Base-by-base conservation (phyloP, 805 yeast genomes). In the Pichia kluyveri region DNA sequence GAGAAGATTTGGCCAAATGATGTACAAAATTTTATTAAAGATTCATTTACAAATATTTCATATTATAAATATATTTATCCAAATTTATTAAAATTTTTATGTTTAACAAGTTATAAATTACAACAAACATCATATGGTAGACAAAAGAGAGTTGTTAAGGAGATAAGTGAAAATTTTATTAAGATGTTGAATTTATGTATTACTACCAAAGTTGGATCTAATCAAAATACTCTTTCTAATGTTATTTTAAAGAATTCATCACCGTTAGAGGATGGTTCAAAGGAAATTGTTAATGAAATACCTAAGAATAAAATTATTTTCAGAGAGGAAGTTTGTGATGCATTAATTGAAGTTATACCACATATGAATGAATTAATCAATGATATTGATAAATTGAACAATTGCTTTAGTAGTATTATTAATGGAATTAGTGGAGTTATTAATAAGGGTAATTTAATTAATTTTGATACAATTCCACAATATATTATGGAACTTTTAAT, bases 1-100 rank as follows among this genome's bases (percentile, higher is more conserved):
- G 89, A 84, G 50, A 98, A 91, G 49, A 74, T 89, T 18, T 91
- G 89, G 82, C 62, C 63, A 10, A 32, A 9, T 7, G 76, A 73
- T 23, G 67, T 82, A 34, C 66, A 77, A 27, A 60, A 62, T 2
- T 89, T 86, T 54, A 68, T 86, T 54, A 81, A 73, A 53, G 88
- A 81, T 5, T 75, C 80, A 0, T 54, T 72, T 31, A 62, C 74
- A 3, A 76, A 78, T 54, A 63, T 73, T 17, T 56, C 68, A 7
- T 56, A 66, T 5, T 86, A 77, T 60, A 73, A 71, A 46, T 61
- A 61, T 3, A 59, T 83, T 1, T 63, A 80, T 39, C 74, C 86
- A 3, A 72, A 71, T 37, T 54, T 83, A 6, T 64, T 90, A 40
- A 72, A 69, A 41, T 71, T 84, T 44, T 63, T 76, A 4, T 69